Conservation (phyloP, 257 asterid species). For the Przewalskia tangutica region DNA sequence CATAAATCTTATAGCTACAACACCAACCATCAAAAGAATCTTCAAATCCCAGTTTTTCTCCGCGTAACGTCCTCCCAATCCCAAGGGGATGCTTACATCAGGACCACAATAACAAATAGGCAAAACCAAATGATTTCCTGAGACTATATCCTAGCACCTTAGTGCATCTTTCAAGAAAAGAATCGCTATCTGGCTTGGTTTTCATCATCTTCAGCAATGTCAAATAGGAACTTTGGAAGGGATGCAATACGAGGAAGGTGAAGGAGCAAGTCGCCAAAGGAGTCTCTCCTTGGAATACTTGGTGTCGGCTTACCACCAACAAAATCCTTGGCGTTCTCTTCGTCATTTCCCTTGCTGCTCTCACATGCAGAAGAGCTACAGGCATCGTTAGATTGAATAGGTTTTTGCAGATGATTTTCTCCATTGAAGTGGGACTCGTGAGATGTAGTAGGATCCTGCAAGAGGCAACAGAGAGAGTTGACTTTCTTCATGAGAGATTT, state of each 20-base stretch:
- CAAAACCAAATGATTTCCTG: constrained; percentile 8
- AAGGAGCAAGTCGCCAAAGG: constrained; percentile 52
- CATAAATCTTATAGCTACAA: neutral
- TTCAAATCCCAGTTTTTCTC: neutral
- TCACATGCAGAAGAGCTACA: constrained; percentile 4
- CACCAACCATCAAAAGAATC: neutral
- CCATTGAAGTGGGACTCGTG: constrained; percentile 24
- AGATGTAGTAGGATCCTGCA: constrained; percentile 40
- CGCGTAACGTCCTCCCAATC: neutral
- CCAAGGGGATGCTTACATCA: neutral
- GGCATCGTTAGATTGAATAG: constrained; percentile 14
- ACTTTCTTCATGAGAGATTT: constrained; percentile 72
- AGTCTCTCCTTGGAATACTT: constrained; percentile 45
- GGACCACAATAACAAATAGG: neutral
- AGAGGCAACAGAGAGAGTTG: constrained; percentile 57
- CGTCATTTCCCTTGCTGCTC: constrained; percentile 12
- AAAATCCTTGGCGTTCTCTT: constrained; percentile 14
- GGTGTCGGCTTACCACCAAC: constrained; percentile 22
- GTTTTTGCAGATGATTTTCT: constrained; percentile 21
- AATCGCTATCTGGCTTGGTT: constrained; percentile 13
- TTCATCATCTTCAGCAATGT: constrained; percentile 50
- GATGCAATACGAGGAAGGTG: constrained; percentile 74
- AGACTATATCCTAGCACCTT: neutral
- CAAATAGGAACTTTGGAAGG: constrained; percentile 34
- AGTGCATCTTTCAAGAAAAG: neutral